Conservation (phyloP, 2,329 filamentous ascomycete species). For the Chrysoporthe puriensis region DNA sequence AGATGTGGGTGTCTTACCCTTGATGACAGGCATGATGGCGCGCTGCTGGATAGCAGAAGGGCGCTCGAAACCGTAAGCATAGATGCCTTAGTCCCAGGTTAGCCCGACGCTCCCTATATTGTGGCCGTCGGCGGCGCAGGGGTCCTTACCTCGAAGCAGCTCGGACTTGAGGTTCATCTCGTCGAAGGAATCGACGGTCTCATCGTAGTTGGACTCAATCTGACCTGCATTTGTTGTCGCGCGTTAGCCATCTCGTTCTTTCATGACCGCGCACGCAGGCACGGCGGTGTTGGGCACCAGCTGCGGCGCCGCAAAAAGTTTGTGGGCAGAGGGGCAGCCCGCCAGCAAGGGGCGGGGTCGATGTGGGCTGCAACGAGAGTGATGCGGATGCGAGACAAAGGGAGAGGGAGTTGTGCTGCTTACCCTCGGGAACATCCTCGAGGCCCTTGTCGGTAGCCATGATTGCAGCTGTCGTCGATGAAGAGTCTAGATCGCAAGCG, state of each 20-base stretch:
- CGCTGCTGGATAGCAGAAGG: slow-evolving; percentile 99
- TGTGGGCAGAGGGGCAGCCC: slow-evolving; percentile 21
- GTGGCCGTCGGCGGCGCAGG: slow-evolving; percentile 29
- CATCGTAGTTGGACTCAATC: slow-evolving; percentile 99
- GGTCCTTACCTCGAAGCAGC: slow-evolving; percentile 81
- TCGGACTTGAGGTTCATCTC: slow-evolving; percentile 96
- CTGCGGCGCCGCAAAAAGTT: slow-evolving; percentile 9
- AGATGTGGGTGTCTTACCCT: slow-evolving; percentile 66
- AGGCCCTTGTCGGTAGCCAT: slow-evolving; percentile 99
- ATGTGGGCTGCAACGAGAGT: slow-evolving; percentile 6
- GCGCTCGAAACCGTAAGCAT: slow-evolving; percentile 99
- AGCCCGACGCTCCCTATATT: slow-evolving; percentile 31
- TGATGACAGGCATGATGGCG: slow-evolving; percentile 99
- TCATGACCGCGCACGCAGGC: background rate
- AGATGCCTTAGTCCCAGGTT: slow-evolving; percentile 67
- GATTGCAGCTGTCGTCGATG: slow-evolving; percentile 70
- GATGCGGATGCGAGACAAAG: background rate
- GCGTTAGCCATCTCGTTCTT: slow-evolving; percentile 21
- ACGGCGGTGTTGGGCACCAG: slow-evolving; percentile 2
- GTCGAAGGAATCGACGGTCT: slow-evolving; percentile 99
- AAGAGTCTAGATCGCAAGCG: slow-evolving; percentile 75
- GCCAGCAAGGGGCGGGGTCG: slow-evolving; percentile 21
- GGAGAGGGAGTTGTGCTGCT: slow-evolving; percentile 46
- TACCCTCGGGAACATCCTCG: slow-evolving; percentile 95
- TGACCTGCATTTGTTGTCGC: slow-evolving; percentile 65